These are phyloP conservation scores for Fusarium denticulatum DNA, from an alignment of 2,329 filamentous ascomycete species.

Conservation along the genomic window DNA sequence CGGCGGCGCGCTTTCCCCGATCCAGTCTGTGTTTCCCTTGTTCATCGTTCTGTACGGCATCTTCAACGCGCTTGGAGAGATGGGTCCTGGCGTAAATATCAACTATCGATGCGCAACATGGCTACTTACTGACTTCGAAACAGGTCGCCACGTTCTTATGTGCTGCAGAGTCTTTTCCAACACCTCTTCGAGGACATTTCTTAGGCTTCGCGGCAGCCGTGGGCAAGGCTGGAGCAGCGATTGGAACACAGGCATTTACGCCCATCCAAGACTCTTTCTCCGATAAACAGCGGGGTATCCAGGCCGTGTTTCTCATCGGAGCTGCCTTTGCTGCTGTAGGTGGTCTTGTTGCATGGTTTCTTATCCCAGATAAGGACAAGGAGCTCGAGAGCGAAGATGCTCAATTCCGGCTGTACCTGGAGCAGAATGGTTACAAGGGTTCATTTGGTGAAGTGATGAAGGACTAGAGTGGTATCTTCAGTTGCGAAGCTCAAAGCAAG, in stretches of 20 bases:
- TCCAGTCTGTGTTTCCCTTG: not conserved
- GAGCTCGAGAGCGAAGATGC: not conserved
- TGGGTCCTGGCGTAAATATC: not conserved
- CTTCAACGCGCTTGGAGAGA: not conserved
- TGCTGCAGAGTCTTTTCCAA: not conserved
- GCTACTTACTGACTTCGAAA: too few relatives aligned
- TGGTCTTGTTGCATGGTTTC: not conserved
- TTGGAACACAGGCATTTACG: not conserved
- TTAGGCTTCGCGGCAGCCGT: not conserved
- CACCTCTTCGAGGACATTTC: not conserved
- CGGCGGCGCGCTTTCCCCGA: not conserved
- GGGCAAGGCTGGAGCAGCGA: not conserved
- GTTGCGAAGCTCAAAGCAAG: not conserved
- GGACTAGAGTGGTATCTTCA: not conserved
- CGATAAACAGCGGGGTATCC: not conserved
- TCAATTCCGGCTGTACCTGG: not conserved
- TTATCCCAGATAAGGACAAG: not conserved
- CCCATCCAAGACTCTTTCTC: not conserved
- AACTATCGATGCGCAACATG: too few relatives aligned
- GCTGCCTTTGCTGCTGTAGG: not conserved
- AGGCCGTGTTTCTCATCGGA: not conserved
- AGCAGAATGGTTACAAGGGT: not conserved
- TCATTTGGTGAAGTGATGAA: not conserved
- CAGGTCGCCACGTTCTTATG: not conserved
- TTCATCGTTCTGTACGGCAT: slow-evolving; percentile 1